phyloP scores from a whole-genome alignment of 1,139 yeast species.

The Taiozyma sp. region DNA sequence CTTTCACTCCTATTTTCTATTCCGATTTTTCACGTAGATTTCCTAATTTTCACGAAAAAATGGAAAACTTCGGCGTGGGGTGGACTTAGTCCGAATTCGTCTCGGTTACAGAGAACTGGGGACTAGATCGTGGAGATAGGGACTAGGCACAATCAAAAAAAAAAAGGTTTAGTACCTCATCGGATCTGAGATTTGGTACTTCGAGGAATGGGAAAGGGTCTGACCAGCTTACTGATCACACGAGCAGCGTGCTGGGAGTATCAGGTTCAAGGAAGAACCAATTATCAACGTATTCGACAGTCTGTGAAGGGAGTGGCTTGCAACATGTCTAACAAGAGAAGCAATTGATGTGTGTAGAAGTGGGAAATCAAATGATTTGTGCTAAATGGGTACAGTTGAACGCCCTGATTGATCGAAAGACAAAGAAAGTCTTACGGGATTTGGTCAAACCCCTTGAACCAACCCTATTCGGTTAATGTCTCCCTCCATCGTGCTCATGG shows the following conservation, averaged over 20 bases:
- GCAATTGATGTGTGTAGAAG: too few species aligned
- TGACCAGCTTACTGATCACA: neutral
- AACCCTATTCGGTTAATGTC: neutral
- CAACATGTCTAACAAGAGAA: neutral
- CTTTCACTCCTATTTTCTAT: neutral
- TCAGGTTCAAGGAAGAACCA: neutral
- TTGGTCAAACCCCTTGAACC: neutral
- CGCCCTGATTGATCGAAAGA: neutral
- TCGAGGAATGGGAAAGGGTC: neutral
- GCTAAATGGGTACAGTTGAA: neutral
- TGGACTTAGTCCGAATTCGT: neutral
- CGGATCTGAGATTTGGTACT: neutral
- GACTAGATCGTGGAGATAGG: neutral
- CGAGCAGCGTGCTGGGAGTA: neutral
- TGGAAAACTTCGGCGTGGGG: neutral
- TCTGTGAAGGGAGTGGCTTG: neutral
- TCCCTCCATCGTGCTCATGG: neutral
- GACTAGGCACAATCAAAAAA: neutral
- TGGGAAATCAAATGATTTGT: neutral
- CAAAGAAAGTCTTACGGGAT: neutral
- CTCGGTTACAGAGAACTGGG: too few species aligned
- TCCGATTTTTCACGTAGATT: neutral
- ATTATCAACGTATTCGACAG: neutral
- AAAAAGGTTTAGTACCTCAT: neutral
- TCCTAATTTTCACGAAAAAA: conserved; percentile 1